Percentiles rank a stretch among this genome's conserved stretches.
Conservation (phyloP, 2,329 filamentous ascomycete species). For the Dothidotthia symphoricarpi region DNA sequence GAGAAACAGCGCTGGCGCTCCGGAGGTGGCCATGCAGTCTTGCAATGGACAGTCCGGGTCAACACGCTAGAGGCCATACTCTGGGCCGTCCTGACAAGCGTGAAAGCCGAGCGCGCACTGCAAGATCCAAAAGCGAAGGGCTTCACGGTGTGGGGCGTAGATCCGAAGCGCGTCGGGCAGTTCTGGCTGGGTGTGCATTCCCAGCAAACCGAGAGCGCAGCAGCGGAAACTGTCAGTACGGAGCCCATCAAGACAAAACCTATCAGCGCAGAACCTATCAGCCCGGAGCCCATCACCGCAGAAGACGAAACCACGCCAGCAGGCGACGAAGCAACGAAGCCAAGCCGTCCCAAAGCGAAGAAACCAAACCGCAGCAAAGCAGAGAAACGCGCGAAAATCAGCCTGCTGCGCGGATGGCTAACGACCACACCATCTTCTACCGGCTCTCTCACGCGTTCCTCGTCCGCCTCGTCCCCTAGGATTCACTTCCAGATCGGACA, state of each 20-base stretch:
- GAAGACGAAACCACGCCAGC: constrained; percentile 10
- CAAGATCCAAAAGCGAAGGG: background rate
- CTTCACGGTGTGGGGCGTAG: constrained; percentile 29
- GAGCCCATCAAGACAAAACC: too few species aligned
- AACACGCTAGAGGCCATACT: constrained; percentile 82
- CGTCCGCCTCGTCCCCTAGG: constrained; percentile 5
- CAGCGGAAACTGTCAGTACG: background rate
- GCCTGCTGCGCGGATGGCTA: constrained; percentile 51
- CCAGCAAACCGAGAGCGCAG: constrained; percentile 1
- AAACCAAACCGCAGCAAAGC: constrained; percentile 42
- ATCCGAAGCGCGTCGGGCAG: constrained; percentile 39
- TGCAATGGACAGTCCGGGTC: constrained; percentile 80
- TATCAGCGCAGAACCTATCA: too few species aligned
- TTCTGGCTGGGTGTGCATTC: constrained; percentile 35
- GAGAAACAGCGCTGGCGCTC: constrained; percentile 65
- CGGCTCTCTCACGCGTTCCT: constrained; percentile 4
- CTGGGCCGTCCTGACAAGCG: constrained; percentile 61
- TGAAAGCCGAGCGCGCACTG: constrained; percentile 31
- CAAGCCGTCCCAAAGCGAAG: constrained; percentile 21
- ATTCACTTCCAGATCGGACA: constrained; percentile 19
- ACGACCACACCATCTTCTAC: constrained; percentile 12
- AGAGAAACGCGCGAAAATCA: constrained; percentile 63
- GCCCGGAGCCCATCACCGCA: too few species aligned
- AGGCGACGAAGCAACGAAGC: background rate
- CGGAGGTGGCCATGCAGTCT: constrained; percentile 61